Conservation (phyloP, 2,329 filamentous ascomycete genomes). For the Paraphoma sp. region DNA sequence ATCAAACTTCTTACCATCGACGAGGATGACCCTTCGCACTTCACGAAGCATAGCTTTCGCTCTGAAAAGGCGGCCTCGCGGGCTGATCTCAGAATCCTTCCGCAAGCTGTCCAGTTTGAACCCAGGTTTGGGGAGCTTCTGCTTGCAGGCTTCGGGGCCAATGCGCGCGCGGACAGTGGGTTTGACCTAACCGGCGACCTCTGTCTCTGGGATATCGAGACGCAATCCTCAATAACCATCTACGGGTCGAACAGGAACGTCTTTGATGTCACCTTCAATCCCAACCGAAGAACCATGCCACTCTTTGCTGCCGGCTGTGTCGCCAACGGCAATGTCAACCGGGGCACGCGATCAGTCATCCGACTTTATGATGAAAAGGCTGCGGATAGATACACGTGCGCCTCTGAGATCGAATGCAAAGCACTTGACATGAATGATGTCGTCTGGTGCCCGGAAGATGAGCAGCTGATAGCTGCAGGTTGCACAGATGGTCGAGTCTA, state of each 20-base stretch:
- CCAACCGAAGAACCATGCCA: constrained; percentile 38
- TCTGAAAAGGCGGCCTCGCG: constrained; percentile 39
- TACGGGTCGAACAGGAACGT: constrained; percentile 59
- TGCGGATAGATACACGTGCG: constrained; percentile 29
- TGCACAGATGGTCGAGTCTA: constrained; percentile 67
- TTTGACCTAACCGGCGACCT: constrained; percentile 58
- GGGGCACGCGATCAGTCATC: constrained; percentile 57
- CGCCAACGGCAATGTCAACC: constrained; percentile 44
- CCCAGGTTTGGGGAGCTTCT: constrained; percentile 49
- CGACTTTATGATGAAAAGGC: constrained; percentile 58
- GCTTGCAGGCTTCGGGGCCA: constrained; percentile 62
- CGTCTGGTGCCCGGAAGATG: constrained; percentile 57
- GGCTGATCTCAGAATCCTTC: constrained; percentile 36
- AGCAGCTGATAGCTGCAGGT: constrained; percentile 62
- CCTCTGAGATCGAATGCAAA: constrained; percentile 61
- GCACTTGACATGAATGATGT: constrained; percentile 69
- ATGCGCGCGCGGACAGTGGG: constrained; percentile 32
- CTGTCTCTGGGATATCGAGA: constrained; percentile 60
- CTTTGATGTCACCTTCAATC: constrained; percentile 66
- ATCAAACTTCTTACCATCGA: constrained; percentile 41
- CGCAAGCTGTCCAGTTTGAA: constrained; percentile 43
- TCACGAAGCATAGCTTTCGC: constrained; percentile 20
- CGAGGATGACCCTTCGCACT: constrained; percentile 15
- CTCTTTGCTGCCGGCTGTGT: constrained; percentile 63
- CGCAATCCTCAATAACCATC: constrained; percentile 50